A percentile compares a stretch with the other conserved stretches of the same genome.
Evolutionary conservation across 2,329 filamentous ascomycete species (phyloP).

Genomic region (Cephalotrichum gorgonifer): DNA sequence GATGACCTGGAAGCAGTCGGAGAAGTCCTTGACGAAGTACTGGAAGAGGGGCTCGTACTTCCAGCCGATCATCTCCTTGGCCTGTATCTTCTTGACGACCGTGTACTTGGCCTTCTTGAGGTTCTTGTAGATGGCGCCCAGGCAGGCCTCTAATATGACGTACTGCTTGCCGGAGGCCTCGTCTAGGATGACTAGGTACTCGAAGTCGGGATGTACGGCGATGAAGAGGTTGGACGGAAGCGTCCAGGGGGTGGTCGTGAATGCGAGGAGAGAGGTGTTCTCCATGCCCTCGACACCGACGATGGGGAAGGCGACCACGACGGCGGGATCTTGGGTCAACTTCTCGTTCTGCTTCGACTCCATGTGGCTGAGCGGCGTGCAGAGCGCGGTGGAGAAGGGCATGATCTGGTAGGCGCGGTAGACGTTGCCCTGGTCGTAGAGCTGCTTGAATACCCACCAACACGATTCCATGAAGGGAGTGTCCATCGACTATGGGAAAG

Average conservation of each 20-base stretch:
- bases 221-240: constrained; percentile 67
- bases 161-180: constrained; percentile 56
- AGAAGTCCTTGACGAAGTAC: constrained; percentile 63
- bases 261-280: constrained; percentile 40
- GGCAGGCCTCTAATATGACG: constrained; percentile 55
- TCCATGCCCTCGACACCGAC: constrained; percentile 50
- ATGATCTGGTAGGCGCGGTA: constrained; percentile 66
- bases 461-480: constrained; percentile 65
- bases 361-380: constrained; percentile 65
- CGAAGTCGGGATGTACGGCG: constrained; percentile 64
- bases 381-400: constrained; percentile 66
- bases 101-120: constrained; percentile 69
- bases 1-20: constrained; percentile 57
- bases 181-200: constrained; percentile 66
- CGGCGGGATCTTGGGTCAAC: constrained; percentile 62
- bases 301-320: constrained; percentile 62
- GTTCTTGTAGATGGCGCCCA: constrained; percentile 65
- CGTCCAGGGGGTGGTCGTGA: constrained; percentile 71
- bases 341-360: constrained; percentile 69
- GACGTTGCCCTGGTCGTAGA: constrained; percentile 61
- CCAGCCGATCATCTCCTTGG: constrained; percentile 59
- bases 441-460: constrained; percentile 70
- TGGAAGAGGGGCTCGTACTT: constrained; percentile 62
- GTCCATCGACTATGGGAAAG: constrained; percentile 69
- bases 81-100: constrained; percentile 55